Evolutionary conservation across 2,329 filamentous ascomycete genomes (phyloP), one percentile per base, ranked within the genome.

Genomic region (Ilyonectria robusta): DNA sequence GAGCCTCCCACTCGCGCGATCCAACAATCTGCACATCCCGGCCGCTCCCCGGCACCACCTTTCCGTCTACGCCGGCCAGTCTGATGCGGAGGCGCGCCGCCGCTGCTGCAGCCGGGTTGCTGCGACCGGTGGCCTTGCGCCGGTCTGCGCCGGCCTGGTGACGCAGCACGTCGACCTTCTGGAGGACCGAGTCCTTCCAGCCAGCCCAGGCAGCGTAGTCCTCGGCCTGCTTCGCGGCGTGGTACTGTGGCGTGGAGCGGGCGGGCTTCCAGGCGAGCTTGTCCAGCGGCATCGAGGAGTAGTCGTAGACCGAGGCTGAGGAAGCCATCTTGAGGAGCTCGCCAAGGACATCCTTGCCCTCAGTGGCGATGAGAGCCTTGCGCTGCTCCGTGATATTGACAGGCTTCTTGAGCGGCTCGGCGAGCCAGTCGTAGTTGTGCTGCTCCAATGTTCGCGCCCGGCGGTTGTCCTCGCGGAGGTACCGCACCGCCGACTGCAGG

Each of bases 201-300:
- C 81, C 80, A 73, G 83, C 84, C 89, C 89, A 91, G 1, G 85
- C 82, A 26, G 86, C 89, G 74, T 88, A 92, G 69, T 92, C 87
- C 79, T 93, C 91, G 64, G 84, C 85, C 77, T 91, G 87, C 77
- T 84, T 86, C 19, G 90, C 90, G 10, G 90, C 89, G 67, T 91
- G 88, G 80, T 90, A 93, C 76, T 89, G 86, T 4, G 91, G 88
- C 51, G 89, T 92, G 44, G 84, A 84, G 75, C 83, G 88, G 23
- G 88, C 88, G 23, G 91, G 91, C 69, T 88, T 86, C 92, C 92
- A 94, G 10, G 87, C 86, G 46, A 91, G 83, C 77, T 85, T 88
- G 75, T 92, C 88, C 75, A 86, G 81, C 1, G 89, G 87, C 70
- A 91, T 77, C 31, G 78, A 76, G 7, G 78, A 81, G n/a, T 93